These are phyloP conservation scores for Galeopsis tetrahit DNA, from an alignment of 257 asterid genomes.

Conservation along the genomic window DNA sequence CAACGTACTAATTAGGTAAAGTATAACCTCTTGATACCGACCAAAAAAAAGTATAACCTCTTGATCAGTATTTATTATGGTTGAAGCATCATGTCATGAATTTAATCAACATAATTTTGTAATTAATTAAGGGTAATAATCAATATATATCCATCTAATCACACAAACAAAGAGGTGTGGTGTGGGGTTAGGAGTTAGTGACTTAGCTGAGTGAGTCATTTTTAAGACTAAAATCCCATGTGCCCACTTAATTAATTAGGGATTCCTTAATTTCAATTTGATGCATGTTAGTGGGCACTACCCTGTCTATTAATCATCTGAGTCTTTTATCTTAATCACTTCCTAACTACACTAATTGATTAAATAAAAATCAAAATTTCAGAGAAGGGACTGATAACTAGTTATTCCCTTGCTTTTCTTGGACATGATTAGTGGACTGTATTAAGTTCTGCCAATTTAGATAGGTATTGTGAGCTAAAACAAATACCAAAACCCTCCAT, in stretches of 20 bases:
- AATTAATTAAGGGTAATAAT: constrained; percentile 6
- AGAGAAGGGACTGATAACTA: background rate
- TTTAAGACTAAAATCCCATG: constrained; percentile 47
- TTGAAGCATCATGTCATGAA: constrained; percentile 31
- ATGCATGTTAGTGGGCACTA: constrained; percentile 55
- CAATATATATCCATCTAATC: background rate
- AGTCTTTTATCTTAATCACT: constrained; percentile 21
- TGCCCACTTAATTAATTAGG: constrained; percentile 38
- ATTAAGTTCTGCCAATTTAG: too few species aligned
- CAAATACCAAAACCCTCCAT: too few species aligned
- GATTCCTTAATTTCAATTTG: constrained; percentile 31
- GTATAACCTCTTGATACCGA: constrained; percentile 32
- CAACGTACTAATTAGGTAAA: constrained; percentile 35
- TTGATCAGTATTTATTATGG: constrained; percentile 28
- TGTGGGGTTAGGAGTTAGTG: constrained; percentile 32
- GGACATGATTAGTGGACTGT: too few species aligned
- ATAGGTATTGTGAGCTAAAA: too few species aligned
- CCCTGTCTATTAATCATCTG: constrained; percentile 34
- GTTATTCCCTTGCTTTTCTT: background rate
- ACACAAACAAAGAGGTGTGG: constrained; percentile 31
- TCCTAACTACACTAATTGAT: background rate
- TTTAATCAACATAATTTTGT: constrained; percentile 25
- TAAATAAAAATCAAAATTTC: background rate
- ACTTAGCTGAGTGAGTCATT: constrained; percentile 24
- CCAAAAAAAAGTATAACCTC: constrained; percentile 31